A percentile compares a stretch with the other conserved stretches of the same genome.
These are phyloP conservation scores for Rosa rugosa DNA, from an alignment of 306 rosid genomes.

Conservation along the genomic window DNA sequence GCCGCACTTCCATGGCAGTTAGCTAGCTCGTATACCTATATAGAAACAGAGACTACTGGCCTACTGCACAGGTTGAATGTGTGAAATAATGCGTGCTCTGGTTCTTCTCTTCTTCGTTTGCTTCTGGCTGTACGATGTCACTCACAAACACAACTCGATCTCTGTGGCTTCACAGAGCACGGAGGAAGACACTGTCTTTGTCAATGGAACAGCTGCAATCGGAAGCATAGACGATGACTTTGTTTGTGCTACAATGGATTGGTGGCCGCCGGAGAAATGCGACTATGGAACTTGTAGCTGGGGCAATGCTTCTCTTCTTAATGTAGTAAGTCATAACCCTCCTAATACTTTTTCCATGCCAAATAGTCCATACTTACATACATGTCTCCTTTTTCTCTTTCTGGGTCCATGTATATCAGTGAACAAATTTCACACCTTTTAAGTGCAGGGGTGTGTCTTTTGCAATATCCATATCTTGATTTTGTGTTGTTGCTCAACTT, in stretches of 20 bases:
- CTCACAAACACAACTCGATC: slow-evolving; percentile 18
- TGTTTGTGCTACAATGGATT: slow-evolving; percentile 73
- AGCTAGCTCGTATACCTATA: background rate
- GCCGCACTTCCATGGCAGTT: background rate
- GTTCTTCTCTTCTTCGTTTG: slow-evolving; percentile 21
- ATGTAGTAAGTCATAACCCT: slow-evolving; percentile 40
- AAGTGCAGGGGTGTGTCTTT: too few species aligned
- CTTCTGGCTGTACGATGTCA: slow-evolving; percentile 1
- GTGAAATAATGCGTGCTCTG: slow-evolving; percentile 42
- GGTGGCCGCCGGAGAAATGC: slow-evolving; percentile 91
- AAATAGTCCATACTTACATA: background rate
- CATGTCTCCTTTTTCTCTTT: background rate
- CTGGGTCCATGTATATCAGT: background rate
- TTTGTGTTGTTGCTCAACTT: too few species aligned
- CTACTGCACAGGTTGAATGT: background rate
- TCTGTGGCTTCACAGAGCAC: slow-evolving; percentile 25
- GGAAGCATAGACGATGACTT: slow-evolving; percentile 64
- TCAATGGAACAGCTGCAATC: slow-evolving; percentile 43
- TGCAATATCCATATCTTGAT: too few species aligned
- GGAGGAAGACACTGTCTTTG: slow-evolving; percentile 39
- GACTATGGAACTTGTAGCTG: slow-evolving; percentile 75
- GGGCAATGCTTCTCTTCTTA: slow-evolving; percentile 71
- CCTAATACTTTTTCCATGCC: background rate
- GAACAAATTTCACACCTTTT: too few species aligned
- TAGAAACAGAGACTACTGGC: background rate